Conservation (phyloP, 2,329 filamentous ascomycete species). For the Akanthomyces muscarius region DNA sequence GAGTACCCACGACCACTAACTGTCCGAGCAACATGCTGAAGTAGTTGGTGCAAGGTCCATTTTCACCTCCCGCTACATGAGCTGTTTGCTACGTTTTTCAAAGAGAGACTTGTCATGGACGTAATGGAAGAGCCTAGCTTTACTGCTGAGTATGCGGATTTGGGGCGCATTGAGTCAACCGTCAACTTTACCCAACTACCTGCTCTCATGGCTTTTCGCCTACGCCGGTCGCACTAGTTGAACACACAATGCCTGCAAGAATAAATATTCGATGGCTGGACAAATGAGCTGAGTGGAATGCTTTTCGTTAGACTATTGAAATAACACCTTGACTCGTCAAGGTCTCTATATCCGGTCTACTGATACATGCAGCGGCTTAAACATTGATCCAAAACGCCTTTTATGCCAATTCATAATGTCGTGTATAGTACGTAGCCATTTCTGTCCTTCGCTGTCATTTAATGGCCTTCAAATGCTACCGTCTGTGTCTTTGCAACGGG, state of each 20-base stretch:
- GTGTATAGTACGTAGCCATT: background rate
- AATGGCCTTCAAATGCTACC: background rate
- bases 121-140: too few relatives aligned
- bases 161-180: constrained; percentile 27
- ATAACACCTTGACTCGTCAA: background rate
- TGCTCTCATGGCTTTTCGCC: constrained; percentile 25
- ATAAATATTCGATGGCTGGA: background rate
- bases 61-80: too few relatives aligned
- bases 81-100: too few relatives aligned
- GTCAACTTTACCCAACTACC: constrained; percentile 39
- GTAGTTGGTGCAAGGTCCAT: too few relatives aligned
- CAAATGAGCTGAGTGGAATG: background rate
- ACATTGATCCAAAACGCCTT: background rate
- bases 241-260: background rate
- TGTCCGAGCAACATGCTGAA: too few relatives aligned
- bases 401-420: constrained; percentile 2
- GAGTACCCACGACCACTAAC: too few relatives aligned
- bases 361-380: background rate
- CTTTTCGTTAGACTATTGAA: background rate
- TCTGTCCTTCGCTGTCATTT: background rate
- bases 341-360: background rate
- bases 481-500: constrained; percentile 23
- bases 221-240: background rate
- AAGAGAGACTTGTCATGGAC: too few relatives aligned
- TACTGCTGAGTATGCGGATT: too few relatives aligned